Base-by-base conservation (phyloP, 2,329 filamentous ascomycete genomes). In the Alternaria conjuncta region DNA sequence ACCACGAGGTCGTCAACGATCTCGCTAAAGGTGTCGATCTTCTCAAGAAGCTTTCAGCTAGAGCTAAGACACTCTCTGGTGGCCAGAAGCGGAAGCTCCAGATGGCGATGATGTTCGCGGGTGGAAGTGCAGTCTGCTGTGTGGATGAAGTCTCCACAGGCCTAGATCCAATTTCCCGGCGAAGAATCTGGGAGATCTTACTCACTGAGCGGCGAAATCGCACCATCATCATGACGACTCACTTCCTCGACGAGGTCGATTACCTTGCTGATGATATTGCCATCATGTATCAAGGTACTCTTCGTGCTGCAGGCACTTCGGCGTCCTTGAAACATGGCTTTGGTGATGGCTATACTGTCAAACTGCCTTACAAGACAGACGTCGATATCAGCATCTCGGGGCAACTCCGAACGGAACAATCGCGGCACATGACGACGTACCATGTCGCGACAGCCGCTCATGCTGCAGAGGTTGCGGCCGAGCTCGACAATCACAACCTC, bases 141-240 rank as follows among this genome's bases (percentile, higher is more conserved):
- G 89, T 97, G 6, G 94, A 97, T 70, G 95, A 97, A 79, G 93
- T 97, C 13, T 94, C 91, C 41, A 94, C 91, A 63, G 95, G 94
- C 13, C 85, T 97, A n/a, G 94, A 97, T 75, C 94, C 95, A 0
- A 83, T 97, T 1, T 94, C 92, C 18, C 86, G 95, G 57, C 85
- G 94, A 26, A 97, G 96, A 81, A 92, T 97, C 23, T 97, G 94
- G 94, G 93, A 97, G 70, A 97, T 97, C 63, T 84, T 97, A 21
- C 84, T 97, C 11, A 91, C 91, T 2, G 94, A 97, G 79, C 88
- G 94, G 61, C 94, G 93, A 20, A 86, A 86, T 63, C 85, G 94
- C 45, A 97, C 94, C 0, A 91, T 97, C 71, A 88, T 97, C 44
- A 80, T 97, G 60, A 97, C 94, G 0, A 97, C 94, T 0, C 95